These are phyloP conservation scores for Aulographum hederae DNA, from an alignment of 2,329 filamentous ascomycete species.

Conservation along the genomic window DNA sequence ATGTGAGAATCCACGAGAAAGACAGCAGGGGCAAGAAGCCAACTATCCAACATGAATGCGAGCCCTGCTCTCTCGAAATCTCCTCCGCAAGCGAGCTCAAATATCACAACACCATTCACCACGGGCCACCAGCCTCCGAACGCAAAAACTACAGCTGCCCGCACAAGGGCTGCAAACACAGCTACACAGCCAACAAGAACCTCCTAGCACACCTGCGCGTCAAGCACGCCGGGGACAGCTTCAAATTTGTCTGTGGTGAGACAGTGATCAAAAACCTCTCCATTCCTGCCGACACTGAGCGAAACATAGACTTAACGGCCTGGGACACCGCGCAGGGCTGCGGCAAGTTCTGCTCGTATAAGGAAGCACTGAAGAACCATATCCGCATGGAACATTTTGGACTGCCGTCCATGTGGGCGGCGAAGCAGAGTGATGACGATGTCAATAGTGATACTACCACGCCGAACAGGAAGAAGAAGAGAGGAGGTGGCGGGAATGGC, in stretches of 20 bases:
- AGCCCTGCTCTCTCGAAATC: constrained; percentile 14
- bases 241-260: constrained; percentile 29
- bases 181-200: constrained; percentile 52
- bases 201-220: constrained; percentile 57
- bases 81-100: not conserved
- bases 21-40: constrained; percentile 49
- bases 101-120: not conserved
- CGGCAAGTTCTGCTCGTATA: constrained; percentile 59
- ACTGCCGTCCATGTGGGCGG: constrained; percentile 25
- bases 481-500: not conserved
- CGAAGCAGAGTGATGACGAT: constrained; percentile 8
- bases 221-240: constrained; percentile 44
- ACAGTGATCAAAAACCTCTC: constrained; percentile 52
- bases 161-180: constrained; percentile 54
- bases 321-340: constrained; percentile 52
- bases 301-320: too few relatives aligned
- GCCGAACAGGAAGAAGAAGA: not conserved
- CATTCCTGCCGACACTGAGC: constrained; percentile 49
- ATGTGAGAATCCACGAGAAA: constrained; percentile 48
- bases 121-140: too few relatives aligned
- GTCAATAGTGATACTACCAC: constrained; percentile 2
- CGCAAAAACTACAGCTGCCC: constrained; percentile 35
- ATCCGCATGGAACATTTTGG: constrained; percentile 66
- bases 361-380: constrained; percentile 78
- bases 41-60: constrained; percentile 65